Percentiles rank a stretch among this genome's conserved stretches.
These are phyloP conservation scores for Aphanomyces stellatus DNA, from an alignment of 352 stramenopile genomes.

Conservation along the genomic window DNA sequence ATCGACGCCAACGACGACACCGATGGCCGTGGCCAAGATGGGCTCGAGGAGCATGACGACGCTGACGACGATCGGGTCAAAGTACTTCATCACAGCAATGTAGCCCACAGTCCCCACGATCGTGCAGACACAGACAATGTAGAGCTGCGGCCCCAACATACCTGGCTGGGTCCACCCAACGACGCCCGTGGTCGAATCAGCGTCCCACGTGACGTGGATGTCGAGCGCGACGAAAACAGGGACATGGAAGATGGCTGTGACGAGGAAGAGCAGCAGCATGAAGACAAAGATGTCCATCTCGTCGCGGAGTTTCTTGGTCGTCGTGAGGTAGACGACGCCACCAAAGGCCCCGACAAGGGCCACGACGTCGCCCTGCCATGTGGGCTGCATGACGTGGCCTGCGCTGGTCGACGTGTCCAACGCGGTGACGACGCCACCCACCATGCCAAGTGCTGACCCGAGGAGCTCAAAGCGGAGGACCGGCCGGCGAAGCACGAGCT, in stretches of 20 bases:
- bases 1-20: conserved; percentile 62
- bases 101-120: conserved; percentile 83
- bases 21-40: conserved; percentile 67
- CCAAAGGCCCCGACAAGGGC: conserved; percentile 63
- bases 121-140: conserved; percentile 82
- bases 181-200: conserved; percentile 48
- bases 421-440: conserved; percentile 67
- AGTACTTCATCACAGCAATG: conserved; percentile 90
- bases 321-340: conserved; percentile 63
- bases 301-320: conserved; percentile 60
- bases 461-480: conserved; percentile 75
- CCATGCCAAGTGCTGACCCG: conserved; percentile 60
- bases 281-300: conserved; percentile 64
- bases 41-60: conserved; percentile 83
- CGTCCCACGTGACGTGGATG: conserved; percentile 33
- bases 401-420: conserved; percentile 38
- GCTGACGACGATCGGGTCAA: conserved; percentile 83
- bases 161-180: conserved; percentile 74
- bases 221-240: conserved; percentile 55
- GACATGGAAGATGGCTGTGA: conserved; percentile 56
- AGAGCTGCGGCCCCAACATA: conserved; percentile 59
- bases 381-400: conserved; percentile 27
- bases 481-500: conserved; percentile 49
- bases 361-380: conserved; percentile 49
- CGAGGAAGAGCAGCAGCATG: conserved; percentile 55